A percentile compares a stretch with the other conserved stretches of the same genome.
phyloP scores from a whole-genome alignment of 2,329 filamentous ascomycete genomes.

The Byssochlamys sp. region DNA sequence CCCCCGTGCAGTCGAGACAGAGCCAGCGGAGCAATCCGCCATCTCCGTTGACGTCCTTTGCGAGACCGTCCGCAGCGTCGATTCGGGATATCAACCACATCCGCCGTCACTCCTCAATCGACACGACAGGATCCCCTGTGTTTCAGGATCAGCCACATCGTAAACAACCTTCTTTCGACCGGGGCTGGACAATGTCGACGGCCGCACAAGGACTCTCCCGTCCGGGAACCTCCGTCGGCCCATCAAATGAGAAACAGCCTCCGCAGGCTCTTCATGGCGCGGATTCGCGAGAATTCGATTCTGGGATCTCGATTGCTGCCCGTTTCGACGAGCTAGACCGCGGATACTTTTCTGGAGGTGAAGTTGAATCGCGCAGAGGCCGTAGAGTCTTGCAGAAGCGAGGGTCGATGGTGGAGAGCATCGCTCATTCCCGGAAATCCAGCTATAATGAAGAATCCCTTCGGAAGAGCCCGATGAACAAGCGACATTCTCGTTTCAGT shows the following conservation, averaged over 20 bases:
- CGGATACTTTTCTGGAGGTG: constrained; percentile 87
- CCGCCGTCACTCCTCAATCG: constrained; percentile 77
- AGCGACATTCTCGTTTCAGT: constrained; percentile 66
- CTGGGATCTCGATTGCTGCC: constrained; percentile 18
- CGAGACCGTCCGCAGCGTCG: constrained; percentile 66
- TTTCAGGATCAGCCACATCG: constrained; percentile 33
- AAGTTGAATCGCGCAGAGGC: constrained; percentile 60
- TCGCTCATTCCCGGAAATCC: constrained; percentile 57
- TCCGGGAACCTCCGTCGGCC: constrained; percentile 24
- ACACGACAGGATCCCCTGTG: constrained; percentile 43
- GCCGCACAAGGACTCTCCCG: constrained; percentile 22
- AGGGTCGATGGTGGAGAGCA: constrained; percentile 26
- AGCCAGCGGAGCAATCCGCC: constrained; percentile 25
- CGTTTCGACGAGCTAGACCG: constrained; percentile 59
- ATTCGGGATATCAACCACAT: constrained; percentile 74
- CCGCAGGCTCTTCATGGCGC: constrained; percentile 2
- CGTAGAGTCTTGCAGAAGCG: constrained; percentile 76
- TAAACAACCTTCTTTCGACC: constrained; percentile 51
- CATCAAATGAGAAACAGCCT: constrained; percentile 10
- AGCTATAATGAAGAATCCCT: constrained; percentile 70
- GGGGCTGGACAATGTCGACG: constrained; percentile 47
- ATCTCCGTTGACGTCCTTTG: constrained; percentile 34
- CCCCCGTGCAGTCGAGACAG: constrained; percentile 20
- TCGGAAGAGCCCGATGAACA: constrained; percentile 55
- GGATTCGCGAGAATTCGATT: constrained; percentile 21